Conservation (phyloP, 441 rosid genomes). For the Brassica balearica region DNA sequence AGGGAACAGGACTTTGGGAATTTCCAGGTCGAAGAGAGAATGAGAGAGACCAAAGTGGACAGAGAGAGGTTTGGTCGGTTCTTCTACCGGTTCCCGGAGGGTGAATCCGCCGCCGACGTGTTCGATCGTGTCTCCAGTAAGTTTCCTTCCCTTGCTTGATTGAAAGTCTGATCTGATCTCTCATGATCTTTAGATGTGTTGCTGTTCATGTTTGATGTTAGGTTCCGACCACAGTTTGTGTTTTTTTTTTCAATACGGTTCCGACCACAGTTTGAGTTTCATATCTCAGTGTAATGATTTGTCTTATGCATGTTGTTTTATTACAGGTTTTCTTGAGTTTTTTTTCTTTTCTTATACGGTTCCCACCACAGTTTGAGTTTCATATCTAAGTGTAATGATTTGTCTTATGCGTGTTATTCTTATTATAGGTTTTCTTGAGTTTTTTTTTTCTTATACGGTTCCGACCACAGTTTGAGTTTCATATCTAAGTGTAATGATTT, state of each 20-base stretch:
- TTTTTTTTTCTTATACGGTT: too few species aligned
- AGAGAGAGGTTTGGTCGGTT: slow-evolving; percentile 86
- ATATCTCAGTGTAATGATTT: too few species aligned
- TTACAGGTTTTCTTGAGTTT: too few species aligned
- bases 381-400: too few species aligned
- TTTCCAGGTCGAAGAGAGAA: slow-evolving; percentile 90
- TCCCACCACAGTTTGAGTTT: background rate
- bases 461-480: background rate
- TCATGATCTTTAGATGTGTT: background rate
- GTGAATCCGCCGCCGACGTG: slow-evolving; percentile 98
- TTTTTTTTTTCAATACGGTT: too few species aligned
- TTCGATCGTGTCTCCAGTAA: slow-evolving; percentile 94
- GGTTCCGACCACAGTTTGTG: slow-evolving; percentile 4
- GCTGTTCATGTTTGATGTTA: background rate
- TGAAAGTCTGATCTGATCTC: background rate
- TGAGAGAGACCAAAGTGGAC: slow-evolving; percentile 70
- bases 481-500: background rate
- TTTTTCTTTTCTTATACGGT: too few species aligned
- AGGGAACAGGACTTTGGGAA: slow-evolving; percentile 98
- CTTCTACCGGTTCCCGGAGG: slow-evolving; percentile 94
- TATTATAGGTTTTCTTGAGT: too few species aligned
- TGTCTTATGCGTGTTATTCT: too few species aligned
- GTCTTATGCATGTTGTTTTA: too few species aligned
- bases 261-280: background rate
- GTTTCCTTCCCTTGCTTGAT: slow-evolving; percentile 22